Percentiles rank a stretch among this genome's conserved stretches.
Evolutionary conservation across 371 early-diverging fungal genomes (phyloP).

Genomic region (Conidiobolus coronatus): DNA sequence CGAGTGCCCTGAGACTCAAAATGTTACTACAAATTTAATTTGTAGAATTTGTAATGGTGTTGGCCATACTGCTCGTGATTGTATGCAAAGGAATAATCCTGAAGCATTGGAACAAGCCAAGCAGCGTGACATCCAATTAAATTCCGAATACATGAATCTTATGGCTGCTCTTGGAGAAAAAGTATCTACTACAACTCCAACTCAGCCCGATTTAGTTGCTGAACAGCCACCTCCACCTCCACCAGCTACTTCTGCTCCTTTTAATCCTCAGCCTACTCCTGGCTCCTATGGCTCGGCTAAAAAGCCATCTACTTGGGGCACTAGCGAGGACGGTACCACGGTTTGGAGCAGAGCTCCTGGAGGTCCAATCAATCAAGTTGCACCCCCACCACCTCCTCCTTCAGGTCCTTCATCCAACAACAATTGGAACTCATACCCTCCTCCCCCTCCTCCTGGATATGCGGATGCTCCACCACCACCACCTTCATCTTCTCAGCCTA

Average conservation of each 20-base stretch:
- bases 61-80: slow-evolving; percentile 82
- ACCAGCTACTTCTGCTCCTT: background rate
- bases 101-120: slow-evolving; percentile 33
- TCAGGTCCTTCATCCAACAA: too few species aligned
- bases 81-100: slow-evolving; percentile 54
- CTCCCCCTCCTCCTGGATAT: too few species aligned
- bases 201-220: slow-evolving; percentile 4
- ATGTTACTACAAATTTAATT: slow-evolving; percentile 48
- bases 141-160: slow-evolving; percentile 63
- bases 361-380: too few species aligned
- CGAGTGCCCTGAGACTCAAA: slow-evolving; percentile 77
- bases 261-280: too few species aligned
- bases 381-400: too few species aligned
- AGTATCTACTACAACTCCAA: slow-evolving; percentile 16
- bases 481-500: too few species aligned
- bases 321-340: too few species aligned
- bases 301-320: too few species aligned
- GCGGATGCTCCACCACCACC: too few species aligned
- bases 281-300: too few species aligned
- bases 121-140: slow-evolving; percentile 61
- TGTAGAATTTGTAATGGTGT: slow-evolving; percentile 79
- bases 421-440: too few species aligned
- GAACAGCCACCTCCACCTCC: background rate
- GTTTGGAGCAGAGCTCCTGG: too few species aligned
- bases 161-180: slow-evolving; percentile 76